Evolutionary conservation across 2,329 filamentous ascomycete species (phyloP).

Genomic region (Ophiobolus disseminans): DNA sequence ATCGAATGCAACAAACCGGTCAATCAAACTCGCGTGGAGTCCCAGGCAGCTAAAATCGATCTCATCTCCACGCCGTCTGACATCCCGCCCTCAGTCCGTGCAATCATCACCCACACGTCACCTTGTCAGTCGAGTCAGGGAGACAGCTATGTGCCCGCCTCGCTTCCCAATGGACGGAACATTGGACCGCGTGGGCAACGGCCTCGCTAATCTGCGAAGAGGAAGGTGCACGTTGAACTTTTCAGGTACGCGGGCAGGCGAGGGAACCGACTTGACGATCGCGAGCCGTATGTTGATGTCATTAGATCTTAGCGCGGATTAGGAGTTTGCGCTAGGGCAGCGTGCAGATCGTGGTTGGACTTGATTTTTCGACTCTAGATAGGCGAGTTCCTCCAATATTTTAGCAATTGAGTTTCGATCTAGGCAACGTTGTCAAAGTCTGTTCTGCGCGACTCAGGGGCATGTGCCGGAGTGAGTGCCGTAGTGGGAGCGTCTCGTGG

Average conservation of each 20-base stretch:
- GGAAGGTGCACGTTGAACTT: not conserved
- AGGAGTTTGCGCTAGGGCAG: not conserved
- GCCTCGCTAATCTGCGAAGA: not conserved
- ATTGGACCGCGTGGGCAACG: not conserved
- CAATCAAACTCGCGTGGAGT: not conserved
- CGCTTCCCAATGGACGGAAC: not conserved
- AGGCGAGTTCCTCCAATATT: no score
- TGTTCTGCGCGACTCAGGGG: no score
- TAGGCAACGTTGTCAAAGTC: no score
- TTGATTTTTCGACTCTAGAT: no score
- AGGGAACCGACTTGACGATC: slow-evolving; percentile 6
- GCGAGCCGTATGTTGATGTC: slow-evolving; percentile 4
- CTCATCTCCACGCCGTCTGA: not conserved
- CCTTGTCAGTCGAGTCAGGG: not conserved
- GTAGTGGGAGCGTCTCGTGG: no score
- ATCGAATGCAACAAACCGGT: not conserved
- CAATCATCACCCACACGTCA: not conserved
- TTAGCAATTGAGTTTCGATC: no score
- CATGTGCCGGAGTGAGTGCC: no score
- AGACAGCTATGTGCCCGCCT: not conserved
- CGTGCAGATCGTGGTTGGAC: not conserved
- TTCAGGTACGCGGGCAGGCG: slow-evolving; percentile 10
- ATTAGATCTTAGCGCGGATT: slow-evolving; percentile 14
- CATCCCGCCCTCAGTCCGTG: not conserved
- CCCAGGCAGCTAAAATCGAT: no score